Evolutionary conservation across 306 rosid genomes (phyloP).

Genomic region (Heteromeles arbutifolia): DNA sequence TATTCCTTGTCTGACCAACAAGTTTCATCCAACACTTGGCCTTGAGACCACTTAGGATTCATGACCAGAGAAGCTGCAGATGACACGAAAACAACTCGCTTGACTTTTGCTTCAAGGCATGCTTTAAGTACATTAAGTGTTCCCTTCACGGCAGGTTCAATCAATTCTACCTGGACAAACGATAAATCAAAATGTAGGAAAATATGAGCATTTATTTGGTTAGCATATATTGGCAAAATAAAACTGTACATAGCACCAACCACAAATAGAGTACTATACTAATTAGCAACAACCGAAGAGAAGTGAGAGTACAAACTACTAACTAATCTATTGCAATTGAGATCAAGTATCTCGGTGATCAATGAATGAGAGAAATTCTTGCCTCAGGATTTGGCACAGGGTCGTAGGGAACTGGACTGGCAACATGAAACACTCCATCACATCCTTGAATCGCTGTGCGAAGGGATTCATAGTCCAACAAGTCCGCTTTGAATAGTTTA

Average conservation of each 20-base stretch:
- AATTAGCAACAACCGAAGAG: too few species aligned
- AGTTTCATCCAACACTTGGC: constrained; percentile 32
- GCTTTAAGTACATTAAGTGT: constrained; percentile 43
- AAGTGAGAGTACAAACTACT: too few species aligned
- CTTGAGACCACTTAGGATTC: constrained; percentile 34
- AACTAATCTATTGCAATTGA: background rate
- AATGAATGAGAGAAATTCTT: background rate
- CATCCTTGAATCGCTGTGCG: constrained; percentile 31
- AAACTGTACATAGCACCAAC: background rate
- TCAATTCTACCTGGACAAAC: constrained; percentile 36
- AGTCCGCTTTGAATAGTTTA: constrained; percentile 29
- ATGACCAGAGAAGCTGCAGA: constrained; percentile 17
- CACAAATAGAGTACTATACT: background rate
- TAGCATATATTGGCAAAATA: background rate
- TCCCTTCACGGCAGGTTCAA: constrained; percentile 72
- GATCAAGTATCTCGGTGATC: background rate
- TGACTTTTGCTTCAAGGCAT: constrained; percentile 30
- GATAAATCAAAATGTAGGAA: background rate
- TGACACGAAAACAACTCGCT: constrained; percentile 36
- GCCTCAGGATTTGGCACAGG: constrained; percentile 37
- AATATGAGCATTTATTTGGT: background rate
- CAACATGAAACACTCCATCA: constrained; percentile 42
- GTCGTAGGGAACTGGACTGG: constrained; percentile 38
- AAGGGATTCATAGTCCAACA: constrained; percentile 35
- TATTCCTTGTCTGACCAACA: constrained; percentile 44